Conservation (phyloP, 1,284 basidiomycete genomes). For the Leccinum insolens region DNA sequence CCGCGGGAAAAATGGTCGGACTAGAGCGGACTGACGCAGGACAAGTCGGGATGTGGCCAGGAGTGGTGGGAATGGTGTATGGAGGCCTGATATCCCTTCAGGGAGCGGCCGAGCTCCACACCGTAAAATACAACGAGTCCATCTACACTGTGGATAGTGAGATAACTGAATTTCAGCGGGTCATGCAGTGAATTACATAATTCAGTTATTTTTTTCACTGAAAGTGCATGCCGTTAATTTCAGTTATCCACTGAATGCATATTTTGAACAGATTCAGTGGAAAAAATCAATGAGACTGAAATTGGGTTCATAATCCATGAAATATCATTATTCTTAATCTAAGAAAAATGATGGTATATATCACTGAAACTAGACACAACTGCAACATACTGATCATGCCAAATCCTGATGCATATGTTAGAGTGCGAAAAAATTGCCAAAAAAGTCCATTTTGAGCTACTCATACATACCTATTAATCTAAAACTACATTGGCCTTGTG, state of each 20-base stretch:
- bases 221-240: not conserved
- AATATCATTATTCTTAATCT: too few relatives aligned
- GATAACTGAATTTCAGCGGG: not conserved
- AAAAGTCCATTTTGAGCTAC: not conserved
- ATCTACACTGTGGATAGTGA: too few relatives aligned
- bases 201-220: not conserved
- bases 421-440: not conserved
- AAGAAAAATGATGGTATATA: too few relatives aligned
- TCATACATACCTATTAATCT: not conserved
- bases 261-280: not conserved
- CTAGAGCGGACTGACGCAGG: too few relatives aligned
- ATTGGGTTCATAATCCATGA: too few relatives aligned
- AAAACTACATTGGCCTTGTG: not conserved
- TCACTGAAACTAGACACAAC: not conserved
- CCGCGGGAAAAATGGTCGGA: too few relatives aligned
- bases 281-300: not conserved
- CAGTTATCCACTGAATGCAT: not conserved
- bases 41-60: too few relatives aligned
- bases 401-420: not conserved
- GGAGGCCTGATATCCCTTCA: too few relatives aligned
- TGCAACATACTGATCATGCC: not conserved
- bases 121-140: too few relatives aligned
- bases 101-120: too few relatives aligned
- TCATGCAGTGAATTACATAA: not conserved
- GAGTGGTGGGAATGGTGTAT: too few relatives aligned